Base-by-base conservation (phyloP, 495 filamentous ascomycete genomes). In the Penicillium parvum region DNA sequence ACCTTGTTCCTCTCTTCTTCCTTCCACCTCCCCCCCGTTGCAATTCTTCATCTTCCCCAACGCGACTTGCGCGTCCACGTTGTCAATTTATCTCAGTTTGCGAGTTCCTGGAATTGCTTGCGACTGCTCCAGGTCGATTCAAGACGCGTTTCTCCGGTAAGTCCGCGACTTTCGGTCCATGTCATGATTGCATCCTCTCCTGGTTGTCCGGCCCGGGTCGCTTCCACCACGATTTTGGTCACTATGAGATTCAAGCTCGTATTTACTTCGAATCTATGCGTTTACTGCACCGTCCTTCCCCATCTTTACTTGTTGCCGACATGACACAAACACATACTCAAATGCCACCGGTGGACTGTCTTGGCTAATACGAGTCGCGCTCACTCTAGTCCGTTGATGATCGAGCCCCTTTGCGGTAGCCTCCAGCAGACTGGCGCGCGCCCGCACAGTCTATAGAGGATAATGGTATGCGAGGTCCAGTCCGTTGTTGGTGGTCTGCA, bases 401-500 rank as follows among this genome's bases (percentile, higher is more conserved):
- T 52, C 35, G 39, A 54, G 28, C 11, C 36, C 42, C 21, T 20
- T 32, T 20, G 40, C 46, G 34, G 32, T 48, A 50, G 49, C 52
- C 40, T 58, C 58, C 53, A 54, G 54, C 60, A 56, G 52, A 57
- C 51, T 51, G 53, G 47, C 55, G 58, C 62, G 60, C 58, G 44
- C 45, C 33, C 22, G 26, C 12, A 36, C 38, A 36, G 37, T 32
- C 30, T 32, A 17, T 57, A 60, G 43, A 57, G 32, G 53, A 71
- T 44, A 45, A 73, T 73, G 69, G 69, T 71, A 64, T 45, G 57
- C 45, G 26, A 46, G 18, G 30, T 37, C 26, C 8, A 28, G 32
- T 9, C 37, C 27, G 33, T 6, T 22, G 21, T 15, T 43, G n/a
- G 22, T 25, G 22, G 26, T 18, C 17, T 23, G 37, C 21, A 23